phyloP scores from a whole-genome alignment of 2,329 filamentous ascomycete genomes.

The Monilinia fructicola region DNA sequence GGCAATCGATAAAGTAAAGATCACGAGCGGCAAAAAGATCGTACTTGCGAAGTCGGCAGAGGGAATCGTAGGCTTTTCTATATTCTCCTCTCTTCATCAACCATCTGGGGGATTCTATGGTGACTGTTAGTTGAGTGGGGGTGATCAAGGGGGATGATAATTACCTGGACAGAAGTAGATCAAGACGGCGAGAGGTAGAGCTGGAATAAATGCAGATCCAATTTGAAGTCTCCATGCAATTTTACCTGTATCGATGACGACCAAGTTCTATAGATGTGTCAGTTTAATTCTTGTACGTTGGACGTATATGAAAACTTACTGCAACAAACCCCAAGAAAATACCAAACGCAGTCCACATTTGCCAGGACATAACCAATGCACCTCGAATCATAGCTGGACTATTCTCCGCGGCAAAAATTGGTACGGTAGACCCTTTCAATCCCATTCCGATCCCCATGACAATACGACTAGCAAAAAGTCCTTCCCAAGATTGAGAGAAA shows the following conservation, averaged over 20 bases:
- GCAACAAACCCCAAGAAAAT: constrained; percentile 50
- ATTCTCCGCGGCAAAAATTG: constrained; percentile 55
- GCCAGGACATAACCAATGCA: constrained; percentile 80
- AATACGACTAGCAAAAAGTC: constrained; percentile 54
- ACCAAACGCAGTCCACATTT: constrained; percentile 66
- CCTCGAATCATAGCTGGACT: constrained; percentile 53
- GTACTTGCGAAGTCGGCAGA: constrained; percentile 56
- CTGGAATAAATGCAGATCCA: constrained; percentile 61
- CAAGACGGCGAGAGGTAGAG: constrained; percentile 56
- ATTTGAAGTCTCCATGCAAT: constrained; percentile 64
- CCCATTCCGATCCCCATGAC: constrained; percentile 63
- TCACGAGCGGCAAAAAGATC: constrained; percentile 62
- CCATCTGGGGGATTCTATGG: constrained; percentile 53
- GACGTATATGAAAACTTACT: constrained; percentile 16
- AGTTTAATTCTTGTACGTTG: not conserved
- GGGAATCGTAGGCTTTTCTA: constrained; percentile 55
- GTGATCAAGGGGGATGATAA: not conserved
- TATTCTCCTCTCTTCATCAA: constrained; percentile 47
- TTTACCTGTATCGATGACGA: constrained; percentile 52
- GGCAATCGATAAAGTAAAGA: constrained; percentile 56
- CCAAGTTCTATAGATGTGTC: constrained; percentile 39
- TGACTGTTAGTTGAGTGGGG: not conserved
- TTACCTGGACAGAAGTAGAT: constrained; percentile 60
- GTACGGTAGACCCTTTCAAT: constrained; percentile 50
- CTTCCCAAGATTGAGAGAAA: constrained; percentile 56